Evolutionary conservation across 169 alveolate species (phyloP), one percentile per base, ranked within the genome.

Genomic region (Plasmodium vivax): DNA sequence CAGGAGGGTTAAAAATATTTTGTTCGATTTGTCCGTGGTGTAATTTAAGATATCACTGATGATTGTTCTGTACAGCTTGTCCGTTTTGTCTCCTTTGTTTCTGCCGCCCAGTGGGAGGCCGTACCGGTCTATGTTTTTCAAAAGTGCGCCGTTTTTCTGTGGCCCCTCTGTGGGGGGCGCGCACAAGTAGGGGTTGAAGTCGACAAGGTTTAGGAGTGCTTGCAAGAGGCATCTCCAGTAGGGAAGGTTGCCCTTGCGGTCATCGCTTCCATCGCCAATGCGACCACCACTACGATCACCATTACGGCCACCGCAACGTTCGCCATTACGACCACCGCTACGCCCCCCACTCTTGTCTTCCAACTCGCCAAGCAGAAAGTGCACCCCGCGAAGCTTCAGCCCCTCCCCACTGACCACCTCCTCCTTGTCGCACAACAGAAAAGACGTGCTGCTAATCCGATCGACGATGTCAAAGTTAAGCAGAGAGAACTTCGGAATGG

Each of bases 1-100:
- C 54, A 84, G 51, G 41, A 84, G 77, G 45, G 84, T 84, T 84
- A 84, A 43, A 56, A 51, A 84, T n/a, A 84, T 84, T 71, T 84
- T 84, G n/a, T 84, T 68, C 27, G 75, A 71, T 71, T 84, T 68
- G 4, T 73, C 62, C 23, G 30, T 4, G 0, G 83, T 84, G 30
- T 71, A 54, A 84, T 38, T 84, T 84, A 43, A 38, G 51, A 84
- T 62, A 68, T 84, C 75, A 16, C 68, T 16, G 34, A 51, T n/a
- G n/a, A 84, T 30, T 2, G 45, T 71, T 62, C 51, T 45, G 77
- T 54, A 68, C 75, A 6, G 8, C 30, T 83, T 58, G 14, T 83
- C 38, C 16, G 30, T 62, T 23, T 83, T 83, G 23, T 83, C 38
- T 6, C 38, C 41, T 36, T 58, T 83, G 9, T 16, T 62, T 34